Conservation (phyloP, 2,329 filamentous ascomycete genomes). For the Clarireedia monteithiana region DNA sequence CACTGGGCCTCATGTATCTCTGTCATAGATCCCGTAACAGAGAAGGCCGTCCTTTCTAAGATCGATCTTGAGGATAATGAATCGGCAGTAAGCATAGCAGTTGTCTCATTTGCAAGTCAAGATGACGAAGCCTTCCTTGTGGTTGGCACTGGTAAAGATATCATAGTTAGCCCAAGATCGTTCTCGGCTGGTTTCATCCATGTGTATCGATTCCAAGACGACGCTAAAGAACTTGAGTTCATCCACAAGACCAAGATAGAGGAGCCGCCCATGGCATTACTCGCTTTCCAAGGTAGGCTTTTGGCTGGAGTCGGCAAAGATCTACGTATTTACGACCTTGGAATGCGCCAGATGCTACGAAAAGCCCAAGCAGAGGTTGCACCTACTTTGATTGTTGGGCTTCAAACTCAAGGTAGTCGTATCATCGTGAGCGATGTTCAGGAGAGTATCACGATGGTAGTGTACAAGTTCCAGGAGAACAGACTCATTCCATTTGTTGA, state of each 20-base stretch:
- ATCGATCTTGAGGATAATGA: slow-evolving; percentile 85
- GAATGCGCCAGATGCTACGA: slow-evolving; percentile 83
- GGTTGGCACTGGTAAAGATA: slow-evolving; percentile 88
- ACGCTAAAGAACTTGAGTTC: slow-evolving; percentile 83
- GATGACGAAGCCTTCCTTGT: slow-evolving; percentile 87
- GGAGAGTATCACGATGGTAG: slow-evolving; percentile 84
- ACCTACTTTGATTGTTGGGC: slow-evolving; percentile 74
- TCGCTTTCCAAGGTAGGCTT: slow-evolving; percentile 87
- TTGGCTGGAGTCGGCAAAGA: slow-evolving; percentile 78
- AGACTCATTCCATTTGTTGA: slow-evolving; percentile 89
- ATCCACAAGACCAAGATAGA: slow-evolving; percentile 95
- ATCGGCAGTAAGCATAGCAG: slow-evolving; percentile 76
- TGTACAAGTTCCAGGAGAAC: slow-evolving; percentile 89
- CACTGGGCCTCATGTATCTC: slow-evolving; percentile 97
- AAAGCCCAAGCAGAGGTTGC: slow-evolving; percentile 80
- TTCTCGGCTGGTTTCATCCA: slow-evolving; percentile 79
- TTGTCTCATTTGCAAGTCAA: slow-evolving; percentile 80
- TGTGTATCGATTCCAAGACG: slow-evolving; percentile 81
- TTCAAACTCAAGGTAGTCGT: slow-evolving; percentile 85
- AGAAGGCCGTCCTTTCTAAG: slow-evolving; percentile 67
- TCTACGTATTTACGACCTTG: slow-evolving; percentile 84
- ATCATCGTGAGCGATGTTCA: slow-evolving; percentile 90
- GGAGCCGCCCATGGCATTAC: slow-evolving; percentile 78
- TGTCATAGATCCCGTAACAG: slow-evolving; percentile 73
- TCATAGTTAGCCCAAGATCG: slow-evolving; percentile 68